Evolutionary conservation across 192 early-diverging fungal genomes (phyloP).

Genomic region (Backusella tarrabulga): DNA sequence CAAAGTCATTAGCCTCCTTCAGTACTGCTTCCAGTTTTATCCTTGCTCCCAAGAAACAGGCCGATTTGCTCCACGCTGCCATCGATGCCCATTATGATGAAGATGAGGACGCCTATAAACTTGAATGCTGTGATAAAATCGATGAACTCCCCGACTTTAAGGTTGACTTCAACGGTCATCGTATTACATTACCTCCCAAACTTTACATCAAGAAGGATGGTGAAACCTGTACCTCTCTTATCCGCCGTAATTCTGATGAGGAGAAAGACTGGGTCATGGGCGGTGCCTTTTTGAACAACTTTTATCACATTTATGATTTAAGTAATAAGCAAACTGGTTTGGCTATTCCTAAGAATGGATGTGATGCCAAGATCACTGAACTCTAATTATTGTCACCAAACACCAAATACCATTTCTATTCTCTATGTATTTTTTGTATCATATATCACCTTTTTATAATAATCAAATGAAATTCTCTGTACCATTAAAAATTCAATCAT

Average conservation of each 20-base stretch:
- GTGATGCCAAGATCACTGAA: slow-evolving; percentile 22
- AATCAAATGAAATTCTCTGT: background rate
- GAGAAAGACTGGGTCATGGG: slow-evolving; percentile 29
- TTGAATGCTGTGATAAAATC: slow-evolving; percentile 13
- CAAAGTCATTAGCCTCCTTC: slow-evolving; percentile 19
- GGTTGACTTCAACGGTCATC: slow-evolving; percentile 20
- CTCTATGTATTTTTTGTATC: background rate
- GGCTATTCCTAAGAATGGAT: slow-evolving; percentile 19
- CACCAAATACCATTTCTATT: background rate
- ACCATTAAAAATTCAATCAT: background rate
- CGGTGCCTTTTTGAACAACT: slow-evolving; percentile 26
- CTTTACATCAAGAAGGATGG: slow-evolving; percentile 9
- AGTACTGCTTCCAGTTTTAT: slow-evolving; percentile 23
- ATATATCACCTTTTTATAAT: background rate
- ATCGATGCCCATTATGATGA: slow-evolving; percentile 21
- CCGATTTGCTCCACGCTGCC: slow-evolving; percentile 22
- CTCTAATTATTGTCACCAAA: background rate
- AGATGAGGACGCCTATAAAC: background rate
- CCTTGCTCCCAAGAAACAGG: slow-evolving; percentile 21
- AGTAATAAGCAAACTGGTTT: slow-evolving; percentile 24
- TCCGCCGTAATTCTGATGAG: slow-evolving; percentile 1
- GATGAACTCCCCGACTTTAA: slow-evolving; percentile 17
- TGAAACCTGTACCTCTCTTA: slow-evolving; percentile 16
- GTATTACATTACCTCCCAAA: slow-evolving; percentile 14
- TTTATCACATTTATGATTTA: slow-evolving; percentile 32